phyloP scores from a whole-genome alignment of 306 rosid species.

The Betula pendula region DNA sequence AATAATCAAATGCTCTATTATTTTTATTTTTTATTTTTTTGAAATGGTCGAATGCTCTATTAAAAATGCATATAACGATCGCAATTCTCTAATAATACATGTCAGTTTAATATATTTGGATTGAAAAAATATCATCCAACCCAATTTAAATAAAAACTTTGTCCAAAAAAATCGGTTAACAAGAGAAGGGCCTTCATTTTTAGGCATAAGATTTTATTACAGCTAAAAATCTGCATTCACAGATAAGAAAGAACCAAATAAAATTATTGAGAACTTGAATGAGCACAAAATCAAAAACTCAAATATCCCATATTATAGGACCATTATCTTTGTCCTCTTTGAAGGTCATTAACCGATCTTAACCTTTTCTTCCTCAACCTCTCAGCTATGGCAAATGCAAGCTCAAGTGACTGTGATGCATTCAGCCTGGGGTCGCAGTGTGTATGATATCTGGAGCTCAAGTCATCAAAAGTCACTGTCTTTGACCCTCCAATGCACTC shows the following conservation, averaged over 20 bases:
- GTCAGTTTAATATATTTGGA: too few species aligned
- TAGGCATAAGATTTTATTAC: background rate
- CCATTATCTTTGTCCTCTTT: background rate
- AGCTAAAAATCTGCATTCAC: background rate
- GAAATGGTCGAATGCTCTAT: too few species aligned
- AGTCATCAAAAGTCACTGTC: slow-evolving; percentile 39
- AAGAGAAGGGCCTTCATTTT: background rate
- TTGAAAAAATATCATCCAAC: too few species aligned
- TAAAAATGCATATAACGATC: too few species aligned
- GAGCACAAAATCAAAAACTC: background rate
- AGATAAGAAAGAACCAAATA: background rate
- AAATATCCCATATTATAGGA: background rate
- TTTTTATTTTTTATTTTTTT: too few species aligned
- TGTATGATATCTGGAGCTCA: slow-evolving; percentile 45
- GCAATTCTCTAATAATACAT: too few species aligned
- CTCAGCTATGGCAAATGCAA: slow-evolving; percentile 43
- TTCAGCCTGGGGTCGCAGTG: slow-evolving; percentile 48
- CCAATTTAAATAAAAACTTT: too few species aligned
- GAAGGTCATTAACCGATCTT: slow-evolving; percentile 3
- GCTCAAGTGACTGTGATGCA: slow-evolving; percentile 48
- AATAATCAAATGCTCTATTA: too few species aligned
- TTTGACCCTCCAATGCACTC: slow-evolving; percentile 47
- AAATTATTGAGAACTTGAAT: background rate
- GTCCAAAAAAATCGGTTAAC: background rate
- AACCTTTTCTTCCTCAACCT: slow-evolving; percentile 41